Evolutionary conservation across 2,329 filamentous ascomycete species (phyloP).

Genomic region (Emergomyces pasteurianus): DNA sequence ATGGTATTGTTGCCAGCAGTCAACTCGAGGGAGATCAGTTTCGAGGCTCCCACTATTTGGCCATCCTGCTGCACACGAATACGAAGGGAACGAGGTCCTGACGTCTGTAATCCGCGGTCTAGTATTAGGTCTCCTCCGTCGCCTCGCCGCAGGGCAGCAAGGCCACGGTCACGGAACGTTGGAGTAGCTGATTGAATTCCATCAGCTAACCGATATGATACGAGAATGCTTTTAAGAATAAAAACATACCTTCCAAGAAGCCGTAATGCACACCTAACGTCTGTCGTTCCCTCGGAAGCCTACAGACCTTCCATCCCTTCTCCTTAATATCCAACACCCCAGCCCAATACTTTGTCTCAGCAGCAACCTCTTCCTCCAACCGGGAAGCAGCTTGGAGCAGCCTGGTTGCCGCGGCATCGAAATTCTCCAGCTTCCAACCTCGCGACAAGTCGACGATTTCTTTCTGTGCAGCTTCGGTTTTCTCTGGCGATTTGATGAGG

Average conservation of each 20-base stretch:
- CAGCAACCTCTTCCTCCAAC: conserved; percentile 62
- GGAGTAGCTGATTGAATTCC: conserved; percentile 32
- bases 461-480: conserved; percentile 43
- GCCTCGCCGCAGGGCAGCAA: conserved; percentile 65
- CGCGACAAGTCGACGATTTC: conserved; percentile 43
- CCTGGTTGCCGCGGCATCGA: conserved; percentile 62
- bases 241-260: conserved; percentile 56
- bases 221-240: not conserved
- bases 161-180: conserved; percentile 55
- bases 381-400: conserved; percentile 60
- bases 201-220: conserved; percentile 1
- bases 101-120: conserved; percentile 46
- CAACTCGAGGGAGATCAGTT: conserved; percentile 11
- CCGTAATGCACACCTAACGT: conserved; percentile 80
- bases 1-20: conserved; percentile 18
- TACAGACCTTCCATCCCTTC: conserved; percentile 75
- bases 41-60: conserved; percentile 45
- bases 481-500: conserved; percentile 48
- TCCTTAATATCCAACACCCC: conserved; percentile 71
- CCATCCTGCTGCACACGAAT: conserved; percentile 53
- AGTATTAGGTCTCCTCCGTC: conserved; percentile 64
- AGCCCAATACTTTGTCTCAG: conserved; percentile 80
- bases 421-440: conserved; percentile 68
- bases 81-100: conserved; percentile 49
- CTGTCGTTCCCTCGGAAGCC: conserved; percentile 59